Evolutionary conservation across 2,329 filamentous ascomycete species (phyloP).

Genomic region (Orbilia oligospora): DNA sequence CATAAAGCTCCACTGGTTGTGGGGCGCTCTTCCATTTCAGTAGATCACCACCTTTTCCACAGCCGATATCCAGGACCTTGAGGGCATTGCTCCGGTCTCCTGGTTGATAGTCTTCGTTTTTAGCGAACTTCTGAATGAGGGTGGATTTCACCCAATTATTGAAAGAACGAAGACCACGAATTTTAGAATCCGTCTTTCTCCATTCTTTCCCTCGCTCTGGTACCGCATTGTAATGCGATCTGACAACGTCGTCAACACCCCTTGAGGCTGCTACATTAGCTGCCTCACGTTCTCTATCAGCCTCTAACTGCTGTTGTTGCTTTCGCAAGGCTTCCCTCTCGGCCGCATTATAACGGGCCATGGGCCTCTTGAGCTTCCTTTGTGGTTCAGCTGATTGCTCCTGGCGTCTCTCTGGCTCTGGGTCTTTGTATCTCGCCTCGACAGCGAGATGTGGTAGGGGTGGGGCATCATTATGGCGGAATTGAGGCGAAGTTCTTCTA

Average conservation of each 20-base stretch:
- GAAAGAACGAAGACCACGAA: constrained; percentile 92
- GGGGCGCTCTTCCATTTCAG: constrained; percentile 96
- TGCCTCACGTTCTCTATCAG: constrained; percentile 54
- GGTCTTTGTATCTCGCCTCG: constrained; percentile 47
- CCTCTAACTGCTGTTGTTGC: constrained; percentile 42
- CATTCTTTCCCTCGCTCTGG: constrained; percentile 94
- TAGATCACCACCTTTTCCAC: constrained; percentile 95
- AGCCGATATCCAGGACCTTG: constrained; percentile 91
- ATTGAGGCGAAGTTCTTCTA: constrained; percentile 41
- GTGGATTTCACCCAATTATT: constrained; percentile 99
- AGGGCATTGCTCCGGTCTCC: constrained; percentile 73
- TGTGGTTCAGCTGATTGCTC: constrained; percentile 40
- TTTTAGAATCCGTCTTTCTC: constrained; percentile 92
- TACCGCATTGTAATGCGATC: constrained; percentile 95
- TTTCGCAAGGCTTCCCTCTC: constrained; percentile 46
- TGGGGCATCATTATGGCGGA: constrained; percentile 50
- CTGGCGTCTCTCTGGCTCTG: constrained; percentile 39
- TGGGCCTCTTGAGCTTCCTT: constrained; percentile 55
- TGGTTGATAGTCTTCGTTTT: constrained; percentile 76
- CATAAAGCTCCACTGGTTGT: constrained; percentile 91
- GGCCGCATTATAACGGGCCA: constrained; percentile 46
- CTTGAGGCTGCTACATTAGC: constrained; percentile 65
- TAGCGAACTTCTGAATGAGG: constrained; percentile 95
- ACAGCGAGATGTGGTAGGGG: constrained; percentile 47
- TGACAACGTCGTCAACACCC: constrained; percentile 86